phyloP scores from a whole-genome alignment of 768 basidiomycete species.

The Phallus indusiatus region DNA sequence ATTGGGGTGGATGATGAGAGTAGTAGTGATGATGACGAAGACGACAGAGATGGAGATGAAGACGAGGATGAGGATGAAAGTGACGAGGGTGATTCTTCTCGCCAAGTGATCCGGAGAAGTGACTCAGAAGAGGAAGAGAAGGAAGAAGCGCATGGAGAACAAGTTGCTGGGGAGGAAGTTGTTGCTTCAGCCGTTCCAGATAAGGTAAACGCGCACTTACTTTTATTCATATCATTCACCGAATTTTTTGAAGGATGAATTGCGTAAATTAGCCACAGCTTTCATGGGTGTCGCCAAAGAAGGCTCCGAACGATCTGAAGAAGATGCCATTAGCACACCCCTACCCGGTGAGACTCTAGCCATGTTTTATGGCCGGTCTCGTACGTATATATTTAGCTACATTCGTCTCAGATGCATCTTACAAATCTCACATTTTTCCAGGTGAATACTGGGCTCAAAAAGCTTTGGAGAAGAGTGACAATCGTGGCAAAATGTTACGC shows the following conservation, averaged over 20 bases:
- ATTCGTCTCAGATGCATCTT: not conserved
- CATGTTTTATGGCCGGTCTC: constrained; percentile 72
- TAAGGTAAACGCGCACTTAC: constrained; percentile 10
- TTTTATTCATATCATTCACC: not conserved
- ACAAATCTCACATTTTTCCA: constrained; percentile 16
- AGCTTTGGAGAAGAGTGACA: constrained; percentile 49
- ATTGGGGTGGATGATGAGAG: constrained; percentile 59
- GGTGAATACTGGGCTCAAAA: constrained; percentile 77
- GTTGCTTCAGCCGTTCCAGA: constrained; percentile 12
- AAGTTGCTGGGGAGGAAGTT: constrained; percentile 18
- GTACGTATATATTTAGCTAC: constrained; percentile 30
- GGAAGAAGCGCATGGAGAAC: constrained; percentile 18
- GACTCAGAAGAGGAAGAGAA: constrained; percentile 27
- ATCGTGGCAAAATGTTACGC: constrained; percentile 68
- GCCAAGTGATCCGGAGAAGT: not conserved
- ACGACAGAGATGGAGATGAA: constrained; percentile 34
- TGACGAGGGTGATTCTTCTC: constrained; percentile 13
- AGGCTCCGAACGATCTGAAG: constrained; percentile 41
- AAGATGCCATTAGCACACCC: constrained; percentile 71
- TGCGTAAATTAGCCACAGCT: constrained; percentile 34
- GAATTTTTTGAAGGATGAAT: constrained; percentile 20
- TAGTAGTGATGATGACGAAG: constrained; percentile 51
- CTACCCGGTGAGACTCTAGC: constrained; percentile 78
- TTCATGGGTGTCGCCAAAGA: constrained; percentile 54
- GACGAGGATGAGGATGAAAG: constrained; percentile 40